Evolutionary conservation across 306 rosid genomes (phyloP).

Genomic region (Corylus avellana): DNA sequence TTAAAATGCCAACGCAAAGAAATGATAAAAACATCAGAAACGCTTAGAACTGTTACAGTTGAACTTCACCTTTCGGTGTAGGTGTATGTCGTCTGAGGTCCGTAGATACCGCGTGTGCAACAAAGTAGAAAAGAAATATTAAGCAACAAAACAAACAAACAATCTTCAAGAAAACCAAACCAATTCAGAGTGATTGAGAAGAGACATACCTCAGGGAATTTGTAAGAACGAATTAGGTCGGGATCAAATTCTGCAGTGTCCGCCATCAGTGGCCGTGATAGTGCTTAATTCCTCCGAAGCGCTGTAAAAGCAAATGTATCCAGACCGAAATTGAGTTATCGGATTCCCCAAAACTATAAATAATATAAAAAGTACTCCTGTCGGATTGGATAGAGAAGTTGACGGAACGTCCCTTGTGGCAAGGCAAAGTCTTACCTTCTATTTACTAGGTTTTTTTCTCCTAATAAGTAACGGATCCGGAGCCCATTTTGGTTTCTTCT

Average conservation of each 20-base stretch:
- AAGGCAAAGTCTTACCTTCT: too few relatives aligned
- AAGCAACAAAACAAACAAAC: neutral
- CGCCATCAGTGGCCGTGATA: slow-evolving; percentile 33
- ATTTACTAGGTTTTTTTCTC: too few relatives aligned
- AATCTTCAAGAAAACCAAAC: neutral
- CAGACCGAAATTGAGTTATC: neutral
- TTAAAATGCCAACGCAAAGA: neutral
- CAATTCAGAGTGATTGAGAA: neutral
- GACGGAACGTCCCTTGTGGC: neutral
- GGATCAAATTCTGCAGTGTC: slow-evolving; percentile 55
- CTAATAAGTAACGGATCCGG: too few relatives aligned
- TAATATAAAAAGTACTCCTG: neutral
- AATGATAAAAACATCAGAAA: neutral
- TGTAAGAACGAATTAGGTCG: slow-evolving; percentile 51
- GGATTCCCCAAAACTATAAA: neutral
- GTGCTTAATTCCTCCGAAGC: neutral
- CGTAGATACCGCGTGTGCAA: slow-evolving; percentile 14
- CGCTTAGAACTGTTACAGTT: neutral
- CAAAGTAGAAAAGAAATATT: slow-evolving; percentile 14
- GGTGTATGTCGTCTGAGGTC: slow-evolving; percentile 50
- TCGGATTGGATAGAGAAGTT: neutral
- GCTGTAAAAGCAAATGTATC: neutral
- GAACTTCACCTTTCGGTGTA: slow-evolving; percentile 72
- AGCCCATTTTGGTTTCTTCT: too few relatives aligned
- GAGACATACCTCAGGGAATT: slow-evolving; percentile 63